These are phyloP conservation scores for Aureobasidium sp. DNA, from an alignment of 2,329 filamentous ascomycete species.

Conservation along the genomic window DNA sequence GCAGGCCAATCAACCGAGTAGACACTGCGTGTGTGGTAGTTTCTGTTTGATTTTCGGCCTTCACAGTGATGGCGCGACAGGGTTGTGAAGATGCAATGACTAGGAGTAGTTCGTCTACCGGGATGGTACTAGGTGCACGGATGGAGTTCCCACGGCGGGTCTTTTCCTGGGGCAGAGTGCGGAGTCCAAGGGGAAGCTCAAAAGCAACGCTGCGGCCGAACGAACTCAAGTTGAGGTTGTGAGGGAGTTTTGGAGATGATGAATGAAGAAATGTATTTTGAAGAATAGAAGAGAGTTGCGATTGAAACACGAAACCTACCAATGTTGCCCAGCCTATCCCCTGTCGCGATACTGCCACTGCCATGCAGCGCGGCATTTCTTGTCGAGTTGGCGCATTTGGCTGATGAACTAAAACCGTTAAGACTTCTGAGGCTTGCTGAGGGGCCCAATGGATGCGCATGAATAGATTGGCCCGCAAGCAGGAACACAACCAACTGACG, in stretches of 20 bases:
- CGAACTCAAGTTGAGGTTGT: background rate
- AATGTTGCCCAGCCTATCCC: background rate
- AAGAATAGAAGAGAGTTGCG: background rate
- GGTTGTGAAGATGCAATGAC: background rate
- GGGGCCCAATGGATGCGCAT: slow-evolving; percentile 1
- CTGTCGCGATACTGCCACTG: slow-evolving; percentile 4
- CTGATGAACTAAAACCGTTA: slow-evolving; percentile 11
- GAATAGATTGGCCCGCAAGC: slow-evolving; percentile 4
- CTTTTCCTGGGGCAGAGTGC: slow-evolving; percentile 1
- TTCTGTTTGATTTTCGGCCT: background rate
- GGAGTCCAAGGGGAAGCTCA: slow-evolving; percentile 1
- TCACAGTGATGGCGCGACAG: background rate
- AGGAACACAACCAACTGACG: background rate
- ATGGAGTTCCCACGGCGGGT: background rate
- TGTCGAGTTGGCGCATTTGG: slow-evolving; percentile 11
- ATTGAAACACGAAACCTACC: background rate
- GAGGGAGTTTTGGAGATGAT: background rate
- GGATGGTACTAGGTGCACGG: slow-evolving; percentile 3
- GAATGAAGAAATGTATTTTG: background rate
- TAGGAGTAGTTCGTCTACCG: background rate
- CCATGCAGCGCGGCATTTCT: slow-evolving; percentile 16
- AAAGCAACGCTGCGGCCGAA: background rate
- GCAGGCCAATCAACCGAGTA: background rate
- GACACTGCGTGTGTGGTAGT: background rate
- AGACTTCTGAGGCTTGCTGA: slow-evolving; percentile 10